Base-by-base conservation (phyloP, 2,329 filamentous ascomycete genomes). In the Fusarium citri region DNA sequence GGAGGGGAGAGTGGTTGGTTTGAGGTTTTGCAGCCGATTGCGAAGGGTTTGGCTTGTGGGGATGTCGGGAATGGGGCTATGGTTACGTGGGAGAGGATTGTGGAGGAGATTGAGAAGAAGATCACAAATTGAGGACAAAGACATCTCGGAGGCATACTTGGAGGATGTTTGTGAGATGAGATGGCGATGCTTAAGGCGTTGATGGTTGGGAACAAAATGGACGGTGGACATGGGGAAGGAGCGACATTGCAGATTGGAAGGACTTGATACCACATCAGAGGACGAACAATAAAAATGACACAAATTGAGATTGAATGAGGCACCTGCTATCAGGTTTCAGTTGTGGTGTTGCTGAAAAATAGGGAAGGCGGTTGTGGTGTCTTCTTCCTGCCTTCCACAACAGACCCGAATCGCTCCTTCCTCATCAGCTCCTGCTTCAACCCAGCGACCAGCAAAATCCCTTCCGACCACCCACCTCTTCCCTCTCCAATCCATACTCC, bases 1-100 rank as follows among this genome's bases (percentile, higher is more conserved):
- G 91, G 90, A 8, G 81, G 79, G 3, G 71, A 78, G 22, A 76
- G 78, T 23, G 76, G 80, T 46, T 82, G 79, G 79, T 83, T 96
- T 69, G 89, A 93, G 74, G 88, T 97, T 20, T 76, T 97, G 66
- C 80, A 83, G 54, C 93, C 94, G 0, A 86, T 92, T 72, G 87
- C 91, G 73, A 97, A 97, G 83, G 84, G 85, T 15, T 82, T 97
- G 58, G 94, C 94, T 0, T 97, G 94, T 80, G 94, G 94, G 16
- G 94, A 98, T 80, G 86, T 91, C 4, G 94, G 94, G 0, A 86
- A 88, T 42, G 94, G 94, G 6, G 94, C 89, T 3, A 97, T 97
- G 94, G 88, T 87, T 76, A 88, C 93, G 55, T 97, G 93, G 92
- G 86, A 83, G 61, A 86, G 91, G 61, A 92, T 97, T 77, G 92